Evolutionary conservation across 2,329 filamentous ascomycete species (phyloP).

Genomic region (Arachnomyces sp.): DNA sequence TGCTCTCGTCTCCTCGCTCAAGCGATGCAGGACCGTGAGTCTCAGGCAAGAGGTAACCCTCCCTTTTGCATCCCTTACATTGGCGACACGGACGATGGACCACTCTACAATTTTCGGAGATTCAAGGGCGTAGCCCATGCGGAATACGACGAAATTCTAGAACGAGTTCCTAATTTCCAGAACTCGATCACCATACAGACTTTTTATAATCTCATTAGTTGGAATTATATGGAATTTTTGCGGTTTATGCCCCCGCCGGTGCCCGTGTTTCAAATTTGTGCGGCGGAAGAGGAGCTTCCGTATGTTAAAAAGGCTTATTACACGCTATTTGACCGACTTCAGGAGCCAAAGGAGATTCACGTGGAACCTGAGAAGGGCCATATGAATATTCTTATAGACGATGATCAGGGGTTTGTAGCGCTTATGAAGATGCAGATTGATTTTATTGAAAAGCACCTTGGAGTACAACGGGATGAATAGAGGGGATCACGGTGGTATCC

Average conservation of each 20-base stretch:
- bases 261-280: constrained; percentile 15
- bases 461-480: too few species aligned
- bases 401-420: constrained; percentile 14
- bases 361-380: constrained; percentile 19
- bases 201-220: constrained; percentile 24
- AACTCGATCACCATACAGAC: constrained; percentile 22
- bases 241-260: constrained; percentile 15
- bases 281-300: constrained; percentile 20
- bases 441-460: constrained; percentile 7
- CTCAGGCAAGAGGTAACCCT: constrained; percentile 31
- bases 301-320: constrained; percentile 16
- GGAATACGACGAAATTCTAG: constrained; percentile 12
- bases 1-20: constrained; percentile 19
- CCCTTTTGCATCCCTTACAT: constrained; percentile 32
- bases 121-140: constrained; percentile 11
- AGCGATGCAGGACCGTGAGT: constrained; percentile 33
- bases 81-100: constrained; percentile 23
- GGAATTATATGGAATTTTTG: constrained; percentile 10
- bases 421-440: constrained; percentile 15
- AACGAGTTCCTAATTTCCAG: constrained; percentile 10
- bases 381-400: constrained; percentile 16
- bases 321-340: constrained; percentile 14
- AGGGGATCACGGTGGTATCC: too few species aligned
- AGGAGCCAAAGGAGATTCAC: constrained; percentile 16
- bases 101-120: constrained; percentile 30